phyloP scores from a whole-genome alignment of 257 asterid genomes.

The Fraxinus pennsylvanica region DNA sequence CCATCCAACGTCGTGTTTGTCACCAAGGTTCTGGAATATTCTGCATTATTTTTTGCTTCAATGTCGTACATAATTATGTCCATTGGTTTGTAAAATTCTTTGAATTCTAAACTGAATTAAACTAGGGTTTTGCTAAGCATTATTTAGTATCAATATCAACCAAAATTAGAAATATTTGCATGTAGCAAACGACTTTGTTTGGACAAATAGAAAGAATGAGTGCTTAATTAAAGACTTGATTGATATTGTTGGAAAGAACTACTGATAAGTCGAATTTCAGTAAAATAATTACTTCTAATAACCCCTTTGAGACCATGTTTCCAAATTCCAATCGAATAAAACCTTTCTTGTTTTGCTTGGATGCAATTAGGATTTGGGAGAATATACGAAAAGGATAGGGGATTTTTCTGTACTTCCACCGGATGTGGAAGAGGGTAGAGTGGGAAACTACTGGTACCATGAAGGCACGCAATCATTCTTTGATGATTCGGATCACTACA shows the following conservation, averaged over 20 bases:
- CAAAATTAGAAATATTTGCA: too few relatives aligned
- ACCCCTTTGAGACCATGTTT: not conserved
- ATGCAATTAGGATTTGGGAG: not conserved
- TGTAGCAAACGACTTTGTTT: not conserved
- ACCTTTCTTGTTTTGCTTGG: not conserved
- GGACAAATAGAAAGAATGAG: not conserved
- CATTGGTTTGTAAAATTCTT: too few relatives aligned
- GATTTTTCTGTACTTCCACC: conserved; percentile 71
- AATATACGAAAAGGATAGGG: conserved; percentile 37
- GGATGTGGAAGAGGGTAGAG: conserved; percentile 76
- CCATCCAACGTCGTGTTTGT: conserved; percentile 61
- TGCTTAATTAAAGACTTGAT: too few relatives aligned
- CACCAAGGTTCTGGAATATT: conserved; percentile 63
- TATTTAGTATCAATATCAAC: too few relatives aligned
- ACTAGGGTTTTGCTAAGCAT: not conserved
- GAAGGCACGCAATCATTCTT: conserved; percentile 84
- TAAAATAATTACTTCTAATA: too few relatives aligned
- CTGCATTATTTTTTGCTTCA: not conserved
- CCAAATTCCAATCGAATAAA: too few relatives aligned
- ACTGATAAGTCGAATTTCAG: not conserved
- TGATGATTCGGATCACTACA: conserved; percentile 87
- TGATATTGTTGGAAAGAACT: not conserved
- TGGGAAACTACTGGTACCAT: conserved; percentile 81
- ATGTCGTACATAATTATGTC: not conserved
- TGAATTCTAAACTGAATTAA: conserved; percentile 2